These are phyloP conservation scores for Fusarium mangiferae DNA, from an alignment of 2,329 filamentous ascomycete genomes.

Conservation along the genomic window DNA sequence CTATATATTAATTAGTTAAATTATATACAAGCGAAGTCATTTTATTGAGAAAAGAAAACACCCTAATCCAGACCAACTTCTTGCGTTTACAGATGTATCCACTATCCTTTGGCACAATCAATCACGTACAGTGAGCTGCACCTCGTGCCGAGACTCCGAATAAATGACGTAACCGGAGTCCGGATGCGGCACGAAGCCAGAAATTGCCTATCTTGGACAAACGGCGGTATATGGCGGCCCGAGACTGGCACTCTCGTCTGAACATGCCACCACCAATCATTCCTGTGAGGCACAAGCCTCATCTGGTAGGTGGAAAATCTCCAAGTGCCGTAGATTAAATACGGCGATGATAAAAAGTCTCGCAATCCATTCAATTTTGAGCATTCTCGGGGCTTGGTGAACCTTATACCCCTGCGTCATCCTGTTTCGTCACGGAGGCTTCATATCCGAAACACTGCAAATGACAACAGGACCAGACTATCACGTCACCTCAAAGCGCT, in stretches of 20 bases:
- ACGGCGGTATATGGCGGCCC: not conserved
- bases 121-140: not conserved
- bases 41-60: too few relatives aligned
- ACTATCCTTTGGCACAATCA: too few relatives aligned
- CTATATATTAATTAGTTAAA: too few relatives aligned
- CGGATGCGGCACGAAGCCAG: not conserved
- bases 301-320: constrained; percentile 2
- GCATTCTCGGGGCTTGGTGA: not conserved
- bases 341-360: not conserved
- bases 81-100: too few relatives aligned
- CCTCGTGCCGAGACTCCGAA: not conserved
- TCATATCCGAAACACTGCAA: constrained; percentile 4
- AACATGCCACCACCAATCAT: not conserved
- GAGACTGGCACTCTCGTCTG: not conserved
- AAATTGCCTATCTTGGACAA: not conserved
- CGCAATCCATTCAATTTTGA: not conserved
- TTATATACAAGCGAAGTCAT: too few relatives aligned
- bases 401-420: not conserved
- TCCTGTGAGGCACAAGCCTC: not conserved
- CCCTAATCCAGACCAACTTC: not conserved
- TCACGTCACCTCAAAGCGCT: not conserved
- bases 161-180: not conserved
- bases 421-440: constrained; percentile 13
- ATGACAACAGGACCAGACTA: not conserved
- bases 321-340: not conserved